These are phyloP conservation scores for Candida tallmaniae DNA, from an alignment of 805 yeast species.

Conservation along the genomic window DNA sequence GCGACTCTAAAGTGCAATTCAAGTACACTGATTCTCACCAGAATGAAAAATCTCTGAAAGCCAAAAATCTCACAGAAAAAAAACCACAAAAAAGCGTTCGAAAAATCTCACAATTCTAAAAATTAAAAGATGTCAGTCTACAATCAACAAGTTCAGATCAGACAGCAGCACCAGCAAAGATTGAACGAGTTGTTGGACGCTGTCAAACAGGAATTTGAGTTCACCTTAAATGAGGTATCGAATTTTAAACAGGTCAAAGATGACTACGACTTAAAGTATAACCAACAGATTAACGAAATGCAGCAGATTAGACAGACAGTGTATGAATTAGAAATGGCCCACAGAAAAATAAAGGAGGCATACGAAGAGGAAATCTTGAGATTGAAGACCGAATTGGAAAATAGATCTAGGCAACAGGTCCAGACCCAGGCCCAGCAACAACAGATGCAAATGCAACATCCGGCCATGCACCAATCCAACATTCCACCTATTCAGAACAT, in stretches of 20 bases:
- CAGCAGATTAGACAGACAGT: conserved; percentile 92
- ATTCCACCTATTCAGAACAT: conserved; percentile 7
- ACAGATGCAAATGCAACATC: conserved; percentile 8
- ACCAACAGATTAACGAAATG: conserved; percentile 89
- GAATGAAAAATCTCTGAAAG: no score
- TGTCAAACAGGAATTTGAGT: conserved; percentile 85
- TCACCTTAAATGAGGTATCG: conserved; percentile 79
- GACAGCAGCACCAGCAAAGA: conserved; percentile 41
- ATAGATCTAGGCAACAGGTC: conserved; percentile 56
- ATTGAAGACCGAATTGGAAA: conserved; percentile 80
- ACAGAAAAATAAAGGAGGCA: conserved; percentile 90
- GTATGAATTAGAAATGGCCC: conserved; percentile 89
- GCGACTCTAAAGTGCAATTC: no score
- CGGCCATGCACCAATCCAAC: neutral
- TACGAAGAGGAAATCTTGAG: conserved; percentile 90
- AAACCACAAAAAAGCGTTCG: no score
- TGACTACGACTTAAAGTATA: conserved; percentile 84
- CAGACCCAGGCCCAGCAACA: conserved; percentile 14
- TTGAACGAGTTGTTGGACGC: conserved; percentile 85
- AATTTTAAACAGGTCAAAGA: conserved; percentile 85
- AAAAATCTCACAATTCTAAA: no score
- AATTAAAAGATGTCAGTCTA: conserved; percentile 40
- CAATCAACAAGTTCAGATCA: conserved; percentile 22
- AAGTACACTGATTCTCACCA: no score
- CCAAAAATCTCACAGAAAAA: no score